Percentiles rank a stretch among this genome's conserved stretches.
These are phyloP conservation scores for Symbiodinium pilosum DNA, from an alignment of 73 alveolate species.

Conservation along the genomic window DNA sequence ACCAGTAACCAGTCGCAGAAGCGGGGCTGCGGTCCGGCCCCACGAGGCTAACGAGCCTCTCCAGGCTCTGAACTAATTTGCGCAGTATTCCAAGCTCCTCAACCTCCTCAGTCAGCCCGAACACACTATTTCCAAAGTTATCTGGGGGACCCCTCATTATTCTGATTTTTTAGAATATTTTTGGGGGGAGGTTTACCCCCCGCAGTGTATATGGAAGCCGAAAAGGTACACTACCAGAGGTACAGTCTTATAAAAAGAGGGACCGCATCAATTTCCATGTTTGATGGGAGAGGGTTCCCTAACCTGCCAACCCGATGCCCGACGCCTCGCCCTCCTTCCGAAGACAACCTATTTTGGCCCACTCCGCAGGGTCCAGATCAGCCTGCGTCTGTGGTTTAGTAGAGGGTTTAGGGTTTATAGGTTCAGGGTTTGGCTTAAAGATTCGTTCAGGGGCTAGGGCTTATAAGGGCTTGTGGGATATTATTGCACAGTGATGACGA, in stretches of 20 bases:
- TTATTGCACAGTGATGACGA: too few species aligned
- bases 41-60: too few species aligned
- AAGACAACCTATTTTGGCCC: constrained; percentile 81
- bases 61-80: too few species aligned
- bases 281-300: neutral
- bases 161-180: neutral
- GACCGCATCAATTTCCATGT: neutral
- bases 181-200: neutral
- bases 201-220: too few species aligned
- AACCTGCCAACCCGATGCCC: neutral
- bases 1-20: too few species aligned
- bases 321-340: constrained; percentile 87
- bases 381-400: constrained; percentile 3
- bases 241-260: neutral
- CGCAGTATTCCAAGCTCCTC: too few species aligned
- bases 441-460: too few species aligned
- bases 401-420: too few species aligned
- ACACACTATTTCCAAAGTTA: too few species aligned
- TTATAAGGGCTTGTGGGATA: too few species aligned
- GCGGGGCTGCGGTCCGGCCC: too few species aligned
- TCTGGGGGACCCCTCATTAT: neutral
- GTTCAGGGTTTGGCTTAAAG: neutral
- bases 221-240: neutral
- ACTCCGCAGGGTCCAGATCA: constrained; percentile 86
- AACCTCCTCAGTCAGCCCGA: too few species aligned